Evolutionary conservation across 2,329 filamentous ascomycete species (phyloP), one percentile per base, ranked within the genome.

Genomic region (Hyphodiscus sp.): DNA sequence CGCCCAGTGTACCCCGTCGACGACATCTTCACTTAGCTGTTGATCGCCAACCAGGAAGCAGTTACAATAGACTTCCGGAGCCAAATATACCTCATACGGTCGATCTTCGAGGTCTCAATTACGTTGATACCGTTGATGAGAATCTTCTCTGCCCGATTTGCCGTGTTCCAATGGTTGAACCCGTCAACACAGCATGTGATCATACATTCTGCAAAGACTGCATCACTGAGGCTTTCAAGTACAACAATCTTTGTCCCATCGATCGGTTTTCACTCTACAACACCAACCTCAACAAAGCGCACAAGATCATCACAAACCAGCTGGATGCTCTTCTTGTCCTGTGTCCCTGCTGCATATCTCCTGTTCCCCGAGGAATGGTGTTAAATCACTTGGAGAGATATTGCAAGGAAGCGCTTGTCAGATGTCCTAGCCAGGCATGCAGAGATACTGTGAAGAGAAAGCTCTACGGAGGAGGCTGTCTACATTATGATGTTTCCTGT

Each of bases 191-290:
- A 0, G 70, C 72, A 8, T 86, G 83, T 68, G 79, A 83, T 54
- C 83, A 86, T 65, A 82, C 81, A 13, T 86, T 86, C 64, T 86
- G 83, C 62, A 75, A 76, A 49, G 71, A 72, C 4, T 86, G 83
- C 63, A 71, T 85, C 23, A 61, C 69, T 45, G 70, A 73, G 55
- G 71, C 75, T 8, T 55, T 74, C 50, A 66, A 69, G 49, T 64
- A 72, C 33, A 73, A 71, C 49, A 65, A 71, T 52, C 68, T 72
- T 33, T 85, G 82, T 54, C 82, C 82, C 2, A 76, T 85, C 52
- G 82, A 85, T 65, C 74, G 82, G n/a, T 73, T 73, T 15, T 69
- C 70, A 1, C 58, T 75, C 29, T 66, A 66, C 13, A 62, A 73
- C 54, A 66, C 69, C 19, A 47, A 49, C 9, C 47, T 63, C 19